phyloP scores from a whole-genome alignment of 805 yeast genomes.

The Suhomyces pyralidae region DNA sequence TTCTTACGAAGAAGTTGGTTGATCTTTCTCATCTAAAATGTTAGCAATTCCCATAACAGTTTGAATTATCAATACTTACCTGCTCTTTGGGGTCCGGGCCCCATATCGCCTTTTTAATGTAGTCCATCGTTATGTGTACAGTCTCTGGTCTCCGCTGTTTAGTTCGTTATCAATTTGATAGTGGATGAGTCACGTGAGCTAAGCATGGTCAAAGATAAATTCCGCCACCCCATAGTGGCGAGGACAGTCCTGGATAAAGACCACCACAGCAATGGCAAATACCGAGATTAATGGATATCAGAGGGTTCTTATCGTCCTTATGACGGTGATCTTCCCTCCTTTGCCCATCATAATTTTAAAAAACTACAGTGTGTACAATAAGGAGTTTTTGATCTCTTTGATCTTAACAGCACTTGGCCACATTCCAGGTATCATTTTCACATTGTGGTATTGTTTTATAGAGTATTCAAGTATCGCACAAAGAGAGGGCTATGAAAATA shows the following conservation, averaged over 20 bases:
- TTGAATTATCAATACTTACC: slow-evolving; percentile 30
- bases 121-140: slow-evolving; percentile 56
- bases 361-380: slow-evolving; percentile 28
- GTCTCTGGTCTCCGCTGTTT: not conserved
- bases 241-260: not conserved
- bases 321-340: slow-evolving; percentile 38
- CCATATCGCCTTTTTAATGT: slow-evolving; percentile 81
- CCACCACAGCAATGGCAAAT: not conserved
- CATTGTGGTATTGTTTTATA: slow-evolving; percentile 20
- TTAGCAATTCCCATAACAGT: slow-evolving; percentile 1
- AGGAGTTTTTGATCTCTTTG: slow-evolving; percentile 31
- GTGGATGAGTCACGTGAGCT: not conserved
- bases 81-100: slow-evolving; percentile 97
- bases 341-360: slow-evolving; percentile 33
- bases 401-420: slow-evolving; percentile 32
- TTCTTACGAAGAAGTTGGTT: slow-evolving; percentile 79
- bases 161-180: not conserved
- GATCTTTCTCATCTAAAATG: slow-evolving; percentile 60
- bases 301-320: slow-evolving; percentile 24
- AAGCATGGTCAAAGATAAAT: not conserved
- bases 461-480: slow-evolving; percentile 2
- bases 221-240: not conserved
- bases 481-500: slow-evolving; percentile 19
- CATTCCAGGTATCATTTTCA: slow-evolving; percentile 32
- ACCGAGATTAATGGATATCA: slow-evolving; percentile 7